These are phyloP conservation scores for Emmonsiellopsis sp. DNA, from an alignment of 2,329 filamentous ascomycete species.

Conservation along the genomic window DNA sequence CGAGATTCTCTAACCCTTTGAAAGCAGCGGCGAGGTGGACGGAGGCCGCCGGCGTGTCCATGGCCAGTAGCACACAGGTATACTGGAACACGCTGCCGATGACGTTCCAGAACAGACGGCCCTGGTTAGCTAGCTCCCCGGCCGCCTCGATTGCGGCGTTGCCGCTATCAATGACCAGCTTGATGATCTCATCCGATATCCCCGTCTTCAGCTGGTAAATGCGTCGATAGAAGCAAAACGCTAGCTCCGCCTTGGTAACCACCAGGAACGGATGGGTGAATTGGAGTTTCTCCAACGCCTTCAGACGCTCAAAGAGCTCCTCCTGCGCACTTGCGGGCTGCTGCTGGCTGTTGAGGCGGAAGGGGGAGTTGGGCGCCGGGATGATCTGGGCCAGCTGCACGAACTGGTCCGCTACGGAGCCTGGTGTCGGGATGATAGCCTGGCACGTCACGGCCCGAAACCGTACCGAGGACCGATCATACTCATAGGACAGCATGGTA, in stretches of 20 bases:
- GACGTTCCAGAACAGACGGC: no score
- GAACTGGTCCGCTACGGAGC: slow-evolving; percentile 21
- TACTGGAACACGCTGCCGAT: no score
- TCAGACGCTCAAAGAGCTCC: slow-evolving; percentile 20
- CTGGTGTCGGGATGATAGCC: slow-evolving; percentile 13
- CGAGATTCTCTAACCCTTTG: no score
- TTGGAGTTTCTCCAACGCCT: slow-evolving; percentile 10
- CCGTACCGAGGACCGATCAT: slow-evolving; percentile 20
- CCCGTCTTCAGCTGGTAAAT: slow-evolving; percentile 20
- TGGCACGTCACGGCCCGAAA: slow-evolving; percentile 20
- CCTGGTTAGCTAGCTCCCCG: no score
- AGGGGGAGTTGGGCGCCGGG: slow-evolving; percentile 17
- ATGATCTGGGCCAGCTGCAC: no score
- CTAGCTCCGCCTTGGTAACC: slow-evolving; percentile 22
- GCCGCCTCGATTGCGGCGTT: no score
- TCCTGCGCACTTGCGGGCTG: slow-evolving; percentile 11
- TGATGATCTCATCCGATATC: no score
- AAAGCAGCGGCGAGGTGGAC: no score
- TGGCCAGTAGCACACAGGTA: no score
- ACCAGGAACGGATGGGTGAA: slow-evolving; percentile 20
- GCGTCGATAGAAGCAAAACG: slow-evolving; percentile 25
- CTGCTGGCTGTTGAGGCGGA: slow-evolving; percentile 16
- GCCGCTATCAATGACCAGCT: no score
- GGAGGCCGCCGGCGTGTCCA: no score
- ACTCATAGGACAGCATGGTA: slow-evolving; percentile 24